phyloP scores from a whole-genome alignment of 1,284 basidiomycete species.

The Xanthoconium separans region DNA sequence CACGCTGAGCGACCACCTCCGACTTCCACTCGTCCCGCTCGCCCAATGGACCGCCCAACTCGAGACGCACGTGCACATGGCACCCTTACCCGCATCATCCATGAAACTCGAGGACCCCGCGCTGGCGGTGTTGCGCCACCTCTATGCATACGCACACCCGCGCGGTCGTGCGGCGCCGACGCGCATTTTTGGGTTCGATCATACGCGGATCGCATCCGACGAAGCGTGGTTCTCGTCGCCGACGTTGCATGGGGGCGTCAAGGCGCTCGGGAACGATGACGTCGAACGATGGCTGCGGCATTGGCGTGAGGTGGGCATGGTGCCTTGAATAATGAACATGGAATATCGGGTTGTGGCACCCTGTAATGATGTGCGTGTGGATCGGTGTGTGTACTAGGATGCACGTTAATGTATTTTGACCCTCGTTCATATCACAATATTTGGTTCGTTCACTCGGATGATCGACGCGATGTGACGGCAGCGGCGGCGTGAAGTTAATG shows the following conservation, averaged over 20 bases:
- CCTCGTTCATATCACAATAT: neutral
- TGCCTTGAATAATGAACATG: too few species aligned
- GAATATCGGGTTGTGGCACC: too few species aligned
- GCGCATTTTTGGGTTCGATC: slow-evolving; percentile 6
- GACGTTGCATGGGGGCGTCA: neutral
- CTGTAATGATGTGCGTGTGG: neutral
- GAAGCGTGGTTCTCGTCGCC: neutral
- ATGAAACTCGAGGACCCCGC: slow-evolving; percentile 2
- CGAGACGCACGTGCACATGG: slow-evolving; percentile 5
- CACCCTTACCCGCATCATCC: neutral
- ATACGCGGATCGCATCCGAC: neutral
- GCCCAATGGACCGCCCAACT: slow-evolving; percentile 19
- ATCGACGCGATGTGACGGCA: neutral
- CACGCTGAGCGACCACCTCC: slow-evolving; percentile 8
- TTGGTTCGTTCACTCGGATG: neutral
- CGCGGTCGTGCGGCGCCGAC: neutral
- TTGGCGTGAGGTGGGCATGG: slow-evolving; percentile 10
- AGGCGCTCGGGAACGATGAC: neutral
- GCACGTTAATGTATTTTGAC: neutral
- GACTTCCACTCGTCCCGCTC: slow-evolving; percentile 17
- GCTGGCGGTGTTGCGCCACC: slow-evolving; percentile 11
- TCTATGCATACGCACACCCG: neutral
- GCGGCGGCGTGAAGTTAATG: neutral
- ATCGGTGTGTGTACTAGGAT: neutral
- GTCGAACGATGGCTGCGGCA: slow-evolving; percentile 11